A percentile compares a stretch with the other conserved stretches of the same genome.
Evolutionary conservation across 208 protist genomes (phyloP).

Genomic region (Phytomonas sp.): DNA sequence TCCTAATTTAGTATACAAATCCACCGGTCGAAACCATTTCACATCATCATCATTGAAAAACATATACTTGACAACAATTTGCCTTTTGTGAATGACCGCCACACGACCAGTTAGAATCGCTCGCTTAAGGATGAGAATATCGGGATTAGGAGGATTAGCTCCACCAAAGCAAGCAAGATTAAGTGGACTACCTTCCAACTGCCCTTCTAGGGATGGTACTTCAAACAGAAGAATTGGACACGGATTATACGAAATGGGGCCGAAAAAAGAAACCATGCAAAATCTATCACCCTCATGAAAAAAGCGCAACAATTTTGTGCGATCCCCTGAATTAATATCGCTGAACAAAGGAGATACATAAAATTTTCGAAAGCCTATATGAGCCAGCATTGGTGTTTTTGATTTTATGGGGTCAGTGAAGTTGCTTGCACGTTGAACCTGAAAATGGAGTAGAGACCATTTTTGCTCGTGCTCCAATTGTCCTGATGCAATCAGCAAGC

Average conservation of each 20-base stretch:
- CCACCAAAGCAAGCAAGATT: conserved; percentile 72
- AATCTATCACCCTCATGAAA: conserved; percentile 81
- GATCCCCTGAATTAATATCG: conserved; percentile 65
- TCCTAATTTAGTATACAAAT: conserved; percentile 94
- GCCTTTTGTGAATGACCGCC: conserved; percentile 87
- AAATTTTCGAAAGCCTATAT: conserved; percentile 86
- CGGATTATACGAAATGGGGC: conserved; percentile 80
- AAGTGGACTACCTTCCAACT: conserved; percentile 56
- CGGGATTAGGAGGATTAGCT: conserved; percentile 71
- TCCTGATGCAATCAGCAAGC: conserved; percentile 70
- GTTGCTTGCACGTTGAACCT: conserved; percentile 58
- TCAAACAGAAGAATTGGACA: conserved; percentile 82
- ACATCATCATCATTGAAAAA: conserved; percentile 95
- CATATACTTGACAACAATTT: conserved; percentile 94
- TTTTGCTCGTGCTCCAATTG: conserved; percentile 88
- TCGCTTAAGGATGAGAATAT: conserved; percentile 75
- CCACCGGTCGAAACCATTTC: conserved; percentile 95
- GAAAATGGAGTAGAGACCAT: conserved; percentile 85
- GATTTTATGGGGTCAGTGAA: conserved; percentile 77
- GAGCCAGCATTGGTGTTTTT: conserved; percentile 82
- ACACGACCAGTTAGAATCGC: conserved; percentile 70
- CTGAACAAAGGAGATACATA: conserved; percentile 88
- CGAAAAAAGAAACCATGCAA: conserved; percentile 78
- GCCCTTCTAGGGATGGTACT: conserved; percentile 78
- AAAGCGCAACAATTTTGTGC: conserved; percentile 81